phyloP scores from a whole-genome alignment of 768 basidiomycete genomes.

The Mycena haematopus region DNA sequence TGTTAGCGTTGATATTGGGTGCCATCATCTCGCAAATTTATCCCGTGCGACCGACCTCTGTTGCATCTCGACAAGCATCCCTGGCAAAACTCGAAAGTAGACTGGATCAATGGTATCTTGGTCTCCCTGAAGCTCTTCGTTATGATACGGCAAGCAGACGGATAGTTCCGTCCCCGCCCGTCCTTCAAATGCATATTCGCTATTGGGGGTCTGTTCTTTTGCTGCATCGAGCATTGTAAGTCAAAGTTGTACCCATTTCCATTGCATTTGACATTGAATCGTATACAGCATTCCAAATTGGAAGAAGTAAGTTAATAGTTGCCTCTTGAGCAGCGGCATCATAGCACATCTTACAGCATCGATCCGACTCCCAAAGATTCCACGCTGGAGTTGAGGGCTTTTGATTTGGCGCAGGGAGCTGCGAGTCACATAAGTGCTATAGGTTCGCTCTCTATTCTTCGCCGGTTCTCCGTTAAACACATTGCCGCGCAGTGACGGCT shows the following conservation, averaged over 20 bases:
- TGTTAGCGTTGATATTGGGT: slow-evolving; percentile 68
- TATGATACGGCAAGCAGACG: slow-evolving; percentile 64
- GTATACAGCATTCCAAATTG: slow-evolving; percentile 70
- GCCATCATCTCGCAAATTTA: slow-evolving; percentile 73
- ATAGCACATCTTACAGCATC: slow-evolving; percentile 38
- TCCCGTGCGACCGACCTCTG: slow-evolving; percentile 62
- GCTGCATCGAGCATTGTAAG: slow-evolving; percentile 82
- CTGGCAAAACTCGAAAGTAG: slow-evolving; percentile 65
- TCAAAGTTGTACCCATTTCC: slow-evolving; percentile 23
- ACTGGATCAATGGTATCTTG: slow-evolving; percentile 77
- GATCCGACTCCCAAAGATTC: slow-evolving; percentile 54
- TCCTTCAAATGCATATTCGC: slow-evolving; percentile 72
- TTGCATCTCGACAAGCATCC: slow-evolving; percentile 52
- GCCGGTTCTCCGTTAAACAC: slow-evolving; percentile 4
- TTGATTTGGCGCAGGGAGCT: slow-evolving; percentile 77
- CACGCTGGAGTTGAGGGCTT: slow-evolving; percentile 64
- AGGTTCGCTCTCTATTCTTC: slow-evolving; percentile 42
- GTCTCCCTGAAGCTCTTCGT: slow-evolving; percentile 67
- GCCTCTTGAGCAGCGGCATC: slow-evolving; percentile 6
- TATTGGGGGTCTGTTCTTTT: slow-evolving; percentile 81
- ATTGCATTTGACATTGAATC: slow-evolving; percentile 18
- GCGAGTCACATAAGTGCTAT: slow-evolving; percentile 74
- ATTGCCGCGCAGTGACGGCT: slow-evolving; percentile 52
- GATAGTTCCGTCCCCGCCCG: slow-evolving; percentile 63
- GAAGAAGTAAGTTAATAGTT: slow-evolving; percentile 56